These are phyloP conservation scores for Nemania sp. DNA, from an alignment of 2,329 filamentous ascomycete species.

Conservation along the genomic window DNA sequence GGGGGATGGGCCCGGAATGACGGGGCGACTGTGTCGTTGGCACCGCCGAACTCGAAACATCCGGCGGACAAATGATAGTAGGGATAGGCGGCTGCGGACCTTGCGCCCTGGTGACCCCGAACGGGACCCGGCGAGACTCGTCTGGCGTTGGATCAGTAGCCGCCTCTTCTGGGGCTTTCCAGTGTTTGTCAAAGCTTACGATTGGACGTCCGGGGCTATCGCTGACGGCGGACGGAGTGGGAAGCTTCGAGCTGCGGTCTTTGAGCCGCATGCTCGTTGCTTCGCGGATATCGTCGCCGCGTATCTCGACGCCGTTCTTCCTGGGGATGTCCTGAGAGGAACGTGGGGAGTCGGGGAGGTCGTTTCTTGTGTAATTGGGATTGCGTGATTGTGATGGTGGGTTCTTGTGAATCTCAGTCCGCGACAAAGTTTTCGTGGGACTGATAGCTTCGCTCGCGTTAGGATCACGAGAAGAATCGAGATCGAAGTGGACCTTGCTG, in stretches of 20 bases:
- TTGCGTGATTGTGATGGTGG: slow-evolving; percentile 82
- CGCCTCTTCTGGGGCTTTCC: slow-evolving; percentile 72
- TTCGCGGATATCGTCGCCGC: slow-evolving; percentile 83
- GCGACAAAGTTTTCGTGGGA: slow-evolving; percentile 49
- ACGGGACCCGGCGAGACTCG: slow-evolving; percentile 44
- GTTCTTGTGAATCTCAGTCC: slow-evolving; percentile 81
- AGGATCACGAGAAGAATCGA: slow-evolving; percentile 49
- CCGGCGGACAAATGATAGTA: slow-evolving; percentile 60
- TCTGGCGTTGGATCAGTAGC: slow-evolving; percentile 74
- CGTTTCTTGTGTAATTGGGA: slow-evolving; percentile 76
- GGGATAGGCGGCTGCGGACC: slow-evolving; percentile 47
- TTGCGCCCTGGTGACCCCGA: slow-evolving; percentile 39
- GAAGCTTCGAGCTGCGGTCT: slow-evolving; percentile 84
- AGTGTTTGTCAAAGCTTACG: slow-evolving; percentile 91
- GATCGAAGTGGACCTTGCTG: slow-evolving; percentile 61
- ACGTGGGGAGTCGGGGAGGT: slow-evolving; percentile 43
- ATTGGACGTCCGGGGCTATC: slow-evolving; percentile 89
- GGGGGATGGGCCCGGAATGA: slow-evolving; percentile 45
- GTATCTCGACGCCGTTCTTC: slow-evolving; percentile 81
- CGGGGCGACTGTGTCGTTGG: slow-evolving; percentile 43
- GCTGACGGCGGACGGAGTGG: slow-evolving; percentile 88
- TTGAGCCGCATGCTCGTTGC: slow-evolving; percentile 88
- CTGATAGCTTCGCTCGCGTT: slow-evolving; percentile 41
- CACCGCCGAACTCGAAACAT: slow-evolving; percentile 45
- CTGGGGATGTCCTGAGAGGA: slow-evolving; percentile 55